These are phyloP conservation scores for Ensete ventricosum DNA, from an alignment of 176 grass and related monocot species.

Conservation along the genomic window DNA sequence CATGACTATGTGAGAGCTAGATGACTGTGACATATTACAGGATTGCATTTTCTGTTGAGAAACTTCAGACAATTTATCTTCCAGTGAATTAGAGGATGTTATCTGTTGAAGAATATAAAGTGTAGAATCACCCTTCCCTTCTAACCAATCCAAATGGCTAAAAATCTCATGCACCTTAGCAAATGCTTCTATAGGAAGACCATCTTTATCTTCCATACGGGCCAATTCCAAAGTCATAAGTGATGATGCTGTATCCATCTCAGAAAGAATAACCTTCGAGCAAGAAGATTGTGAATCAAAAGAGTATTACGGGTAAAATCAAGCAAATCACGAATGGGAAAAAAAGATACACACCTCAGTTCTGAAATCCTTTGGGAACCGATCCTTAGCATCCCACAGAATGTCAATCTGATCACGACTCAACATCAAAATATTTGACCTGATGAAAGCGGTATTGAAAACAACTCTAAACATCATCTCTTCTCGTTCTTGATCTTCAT, in stretches of 20 bases:
- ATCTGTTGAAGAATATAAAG: constrained; percentile 32
- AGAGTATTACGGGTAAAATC: not conserved
- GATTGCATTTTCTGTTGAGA: constrained; percentile 25
- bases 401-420: constrained; percentile 71
- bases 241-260: constrained; percentile 59
- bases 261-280: constrained; percentile 84
- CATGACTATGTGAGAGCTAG: not conserved
- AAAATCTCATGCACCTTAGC: constrained; percentile 84
- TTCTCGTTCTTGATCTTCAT: constrained; percentile 62
- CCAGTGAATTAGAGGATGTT: constrained; percentile 8
- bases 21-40: constrained; percentile 31
- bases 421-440: constrained; percentile 79
- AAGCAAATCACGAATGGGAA: not conserved
- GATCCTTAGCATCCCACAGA: constrained; percentile 54
- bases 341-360: constrained; percentile 43
- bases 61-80: constrained; percentile 22
- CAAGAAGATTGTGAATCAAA: constrained; percentile 25
- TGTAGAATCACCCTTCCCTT: constrained; percentile 37
- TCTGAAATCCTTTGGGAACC: constrained; percentile 68
- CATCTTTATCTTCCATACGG: constrained; percentile 65
- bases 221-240: constrained; percentile 44
- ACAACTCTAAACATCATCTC: constrained; percentile 76
- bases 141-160: constrained; percentile 59
- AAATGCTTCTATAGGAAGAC: constrained; percentile 85
- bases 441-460: constrained; percentile 89